phyloP scores from a whole-genome alignment of 495 filamentous ascomycete genomes.

The Penicillium paxilli region DNA sequence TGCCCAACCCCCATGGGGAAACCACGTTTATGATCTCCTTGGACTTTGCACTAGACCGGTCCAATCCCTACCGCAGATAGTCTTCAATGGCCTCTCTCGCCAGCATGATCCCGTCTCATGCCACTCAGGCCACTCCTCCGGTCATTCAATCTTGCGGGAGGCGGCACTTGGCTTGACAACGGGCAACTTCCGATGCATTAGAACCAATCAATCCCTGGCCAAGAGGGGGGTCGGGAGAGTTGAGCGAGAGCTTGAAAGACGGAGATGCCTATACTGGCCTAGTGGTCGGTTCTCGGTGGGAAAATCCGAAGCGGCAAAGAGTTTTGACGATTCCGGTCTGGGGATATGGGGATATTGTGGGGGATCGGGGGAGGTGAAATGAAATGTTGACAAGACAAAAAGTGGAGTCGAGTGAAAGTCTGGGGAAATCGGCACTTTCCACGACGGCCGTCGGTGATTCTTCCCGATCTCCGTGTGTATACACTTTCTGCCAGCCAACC shows the following conservation, averaged over 20 bases:
- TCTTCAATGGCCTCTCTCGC: background rate
- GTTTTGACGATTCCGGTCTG: background rate
- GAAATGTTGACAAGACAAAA: background rate
- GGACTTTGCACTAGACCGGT: constrained; percentile 1
- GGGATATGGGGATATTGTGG: background rate
- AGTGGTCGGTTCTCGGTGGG: constrained; percentile 27
- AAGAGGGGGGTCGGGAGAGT: background rate
- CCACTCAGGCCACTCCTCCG: background rate
- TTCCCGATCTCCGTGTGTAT: constrained; percentile 30
- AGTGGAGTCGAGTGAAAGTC: background rate
- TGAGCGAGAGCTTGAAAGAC: background rate
- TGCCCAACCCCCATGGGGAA: constrained; percentile 40
- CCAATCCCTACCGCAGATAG: constrained; percentile 6
- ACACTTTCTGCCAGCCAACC: background rate
- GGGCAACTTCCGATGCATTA: constrained; percentile 20
- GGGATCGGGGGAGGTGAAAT: too few relatives aligned
- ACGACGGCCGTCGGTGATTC: constrained; percentile 25
- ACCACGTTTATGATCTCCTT: constrained; percentile 17
- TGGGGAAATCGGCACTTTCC: background rate
- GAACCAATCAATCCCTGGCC: constrained; percentile 9
- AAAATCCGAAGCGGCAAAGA: constrained; percentile 11
- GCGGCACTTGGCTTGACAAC: constrained; percentile 1
- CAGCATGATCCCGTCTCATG: constrained; percentile 4
- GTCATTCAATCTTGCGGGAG: constrained; percentile 2
- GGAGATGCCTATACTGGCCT: constrained; percentile 2